Evolutionary conservation across 352 stramenopile species (phyloP), one percentile per base, ranked within the genome.

Genomic region (Phytopythium mirpurense): DNA sequence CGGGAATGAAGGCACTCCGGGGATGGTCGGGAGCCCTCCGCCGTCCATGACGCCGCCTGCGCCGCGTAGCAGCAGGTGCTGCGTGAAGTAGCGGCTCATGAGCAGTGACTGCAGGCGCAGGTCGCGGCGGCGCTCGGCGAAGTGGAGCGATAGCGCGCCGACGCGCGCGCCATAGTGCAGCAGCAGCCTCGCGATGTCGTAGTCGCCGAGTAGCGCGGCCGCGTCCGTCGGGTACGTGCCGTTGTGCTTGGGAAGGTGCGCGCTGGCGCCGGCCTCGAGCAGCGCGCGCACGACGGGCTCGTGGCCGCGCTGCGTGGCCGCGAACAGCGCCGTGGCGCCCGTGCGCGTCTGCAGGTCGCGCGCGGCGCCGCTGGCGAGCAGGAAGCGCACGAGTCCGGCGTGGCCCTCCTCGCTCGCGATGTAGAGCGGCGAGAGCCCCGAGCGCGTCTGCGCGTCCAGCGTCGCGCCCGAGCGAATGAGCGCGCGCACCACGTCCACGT

Each of bases 361-460:
- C 34, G 34, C 70, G 23, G 19, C 75, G 55, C 48, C 52, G 19
- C 37, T 70, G 32, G 68, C 51, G 11, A 92, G 45, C 32, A 94
- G 53, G 44, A 78, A 86, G 27, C 74, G 61, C 23, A 87, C 78
- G n/a, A 92, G 67, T 32, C 56, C 65, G 2, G 68, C 23, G 40
- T 94, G 81, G 21, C 83, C 83, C 75, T 94, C 83, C 53, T 94
- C 83, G 37, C 77, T 81, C n/a, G 83, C 81, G 49, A 94, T 92
- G 54, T 91, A 92, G 27, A 94, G 58, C 9, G 83, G 68, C 23
- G 81, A 88, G 21, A 94, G 63, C 23, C 83, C 83, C 1, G 83
- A 94, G 29, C 83, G 74, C 10, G 83, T 94, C 52, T 90, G 77
- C 37, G 83, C 80, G 45, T 92, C 73, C 46, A 88, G 55, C 44